phyloP scores from a whole-genome alignment of 2,329 filamentous ascomycete genomes.

The Venturia asperata region DNA sequence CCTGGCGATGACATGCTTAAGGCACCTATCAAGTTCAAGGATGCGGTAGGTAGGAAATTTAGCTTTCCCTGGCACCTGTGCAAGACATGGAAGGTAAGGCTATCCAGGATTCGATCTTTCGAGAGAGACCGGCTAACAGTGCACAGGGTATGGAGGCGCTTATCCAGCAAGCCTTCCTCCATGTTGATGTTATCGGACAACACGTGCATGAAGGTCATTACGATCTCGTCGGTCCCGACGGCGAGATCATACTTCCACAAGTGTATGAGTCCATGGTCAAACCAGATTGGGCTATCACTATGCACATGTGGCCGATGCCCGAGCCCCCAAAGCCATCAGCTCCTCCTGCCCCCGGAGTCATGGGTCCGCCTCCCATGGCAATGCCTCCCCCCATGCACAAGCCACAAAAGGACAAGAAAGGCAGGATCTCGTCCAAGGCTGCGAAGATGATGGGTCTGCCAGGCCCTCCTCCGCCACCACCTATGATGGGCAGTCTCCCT shows the following conservation, averaged over 20 bases:
- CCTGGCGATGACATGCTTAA: conserved; percentile 52
- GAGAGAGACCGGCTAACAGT: not conserved
- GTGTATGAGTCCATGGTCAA: conserved; percentile 44
- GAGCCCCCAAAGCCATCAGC: conserved; percentile 25
- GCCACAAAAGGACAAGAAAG: conserved; percentile 23
- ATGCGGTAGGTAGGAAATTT: conserved; percentile 85
- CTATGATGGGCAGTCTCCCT: conserved; percentile 18
- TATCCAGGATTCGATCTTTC: not conserved
- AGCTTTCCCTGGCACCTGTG: conserved; percentile 85
- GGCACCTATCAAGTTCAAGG: conserved; percentile 79
- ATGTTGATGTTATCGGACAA: conserved; percentile 40
- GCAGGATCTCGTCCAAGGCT: conserved; percentile 17
- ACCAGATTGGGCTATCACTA: conserved; percentile 42
- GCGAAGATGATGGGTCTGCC: conserved; percentile 2
- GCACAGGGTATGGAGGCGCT: conserved; percentile 42
- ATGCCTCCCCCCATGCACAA: conserved; percentile 12
- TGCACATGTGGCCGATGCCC: conserved; percentile 45
- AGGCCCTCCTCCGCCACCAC: conserved; percentile 19
- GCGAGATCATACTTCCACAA: conserved; percentile 44
- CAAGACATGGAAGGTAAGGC: conserved; percentile 70
- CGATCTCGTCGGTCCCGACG: conserved; percentile 42
- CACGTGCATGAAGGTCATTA: conserved; percentile 42
- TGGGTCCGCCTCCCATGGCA: conserved; percentile 20
- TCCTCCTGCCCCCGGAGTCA: conserved; percentile 9
- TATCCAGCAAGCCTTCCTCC: conserved; percentile 44